phyloP scores from a whole-genome alignment of 495 filamentous ascomycete genomes.

The Collariella sp. region DNA sequence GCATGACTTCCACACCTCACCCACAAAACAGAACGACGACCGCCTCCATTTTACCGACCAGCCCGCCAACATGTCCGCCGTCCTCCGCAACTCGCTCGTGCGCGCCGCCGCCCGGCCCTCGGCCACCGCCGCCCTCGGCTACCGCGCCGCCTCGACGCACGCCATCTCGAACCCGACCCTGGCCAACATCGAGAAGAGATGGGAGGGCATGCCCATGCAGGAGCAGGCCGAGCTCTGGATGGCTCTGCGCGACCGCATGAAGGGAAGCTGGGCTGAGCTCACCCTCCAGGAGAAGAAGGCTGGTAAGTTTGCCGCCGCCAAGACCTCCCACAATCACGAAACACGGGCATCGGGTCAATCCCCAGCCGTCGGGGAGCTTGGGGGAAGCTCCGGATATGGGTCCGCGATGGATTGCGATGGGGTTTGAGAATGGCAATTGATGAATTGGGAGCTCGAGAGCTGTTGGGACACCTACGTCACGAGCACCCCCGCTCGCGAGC shows the following conservation, averaged over 20 bases:
- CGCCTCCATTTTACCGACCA: not conserved
- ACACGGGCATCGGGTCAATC: not conserved
- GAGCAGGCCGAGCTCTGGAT: constrained; percentile 99
- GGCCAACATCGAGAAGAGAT: constrained; percentile 97
- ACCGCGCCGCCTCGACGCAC: constrained; percentile 61
- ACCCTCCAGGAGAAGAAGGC: constrained; percentile 97
- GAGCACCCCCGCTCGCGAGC: constrained; percentile 1
- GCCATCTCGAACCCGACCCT: constrained; percentile 96
- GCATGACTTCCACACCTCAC: constrained; percentile 30
- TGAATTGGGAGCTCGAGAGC: constrained; percentile 16
- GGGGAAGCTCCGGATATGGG: not conserved
- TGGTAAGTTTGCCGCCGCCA: constrained; percentile 54
- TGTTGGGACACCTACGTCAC: constrained; percentile 6
- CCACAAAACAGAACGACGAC: constrained; percentile 22
- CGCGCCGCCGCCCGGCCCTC: constrained; percentile 35
- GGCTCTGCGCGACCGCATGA: constrained; percentile 94
- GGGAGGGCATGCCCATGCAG: constrained; percentile 92
- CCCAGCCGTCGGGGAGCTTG: constrained; percentile 4
- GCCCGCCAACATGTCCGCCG: constrained; percentile 28
- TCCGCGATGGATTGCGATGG: constrained; percentile 3
- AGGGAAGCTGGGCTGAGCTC: constrained; percentile 89
- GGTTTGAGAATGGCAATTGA: constrained; percentile 12
- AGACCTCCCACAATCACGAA: not conserved
- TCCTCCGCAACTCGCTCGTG: constrained; percentile 34
- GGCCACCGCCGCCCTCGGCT: constrained; percentile 40